Percentiles rank a stretch among this genome's conserved stretches.
phyloP scores from a whole-genome alignment of 805 yeast species.

The Saturnispora gosingensis region DNA sequence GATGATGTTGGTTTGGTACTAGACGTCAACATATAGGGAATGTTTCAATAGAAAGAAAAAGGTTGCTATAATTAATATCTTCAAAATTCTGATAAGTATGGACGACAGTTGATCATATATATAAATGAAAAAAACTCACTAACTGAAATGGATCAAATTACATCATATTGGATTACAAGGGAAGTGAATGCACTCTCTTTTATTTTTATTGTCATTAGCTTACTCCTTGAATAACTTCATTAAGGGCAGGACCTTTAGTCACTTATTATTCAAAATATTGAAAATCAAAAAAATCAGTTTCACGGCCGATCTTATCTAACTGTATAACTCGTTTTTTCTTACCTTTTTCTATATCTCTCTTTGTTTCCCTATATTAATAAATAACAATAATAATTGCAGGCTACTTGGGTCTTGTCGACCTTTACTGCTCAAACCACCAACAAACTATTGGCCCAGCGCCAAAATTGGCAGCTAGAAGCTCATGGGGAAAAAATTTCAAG shows the following conservation, averaged over 20 bases:
- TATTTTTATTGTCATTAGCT: neutral
- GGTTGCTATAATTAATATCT: too few species aligned
- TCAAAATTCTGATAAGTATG: neutral
- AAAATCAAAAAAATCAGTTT: neutral
- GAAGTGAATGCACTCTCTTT: neutral
- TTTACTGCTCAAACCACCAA: neutral
- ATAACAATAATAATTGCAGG: neutral
- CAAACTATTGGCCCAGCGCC: neutral
- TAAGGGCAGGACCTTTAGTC: neutral
- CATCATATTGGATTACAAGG: neutral
- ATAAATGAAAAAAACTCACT: too few species aligned
- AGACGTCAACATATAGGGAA: slow-evolving; percentile 50
- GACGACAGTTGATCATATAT: neutral
- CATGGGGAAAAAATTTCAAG: neutral
- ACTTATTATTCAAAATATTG: neutral
- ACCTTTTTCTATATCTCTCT: neutral
- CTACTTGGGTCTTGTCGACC: neutral
- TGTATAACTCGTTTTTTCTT: neutral
- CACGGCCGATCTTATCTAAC: neutral
- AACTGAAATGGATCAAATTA: neutral
- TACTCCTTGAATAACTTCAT: neutral
- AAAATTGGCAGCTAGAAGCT: neutral
- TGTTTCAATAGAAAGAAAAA: too few species aligned
- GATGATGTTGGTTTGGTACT: slow-evolving; percentile 80
- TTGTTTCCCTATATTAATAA: neutral